These are phyloP conservation scores for Marasmius sp. DNA, from an alignment of 1,284 basidiomycete species.

Conservation along the genomic window DNA sequence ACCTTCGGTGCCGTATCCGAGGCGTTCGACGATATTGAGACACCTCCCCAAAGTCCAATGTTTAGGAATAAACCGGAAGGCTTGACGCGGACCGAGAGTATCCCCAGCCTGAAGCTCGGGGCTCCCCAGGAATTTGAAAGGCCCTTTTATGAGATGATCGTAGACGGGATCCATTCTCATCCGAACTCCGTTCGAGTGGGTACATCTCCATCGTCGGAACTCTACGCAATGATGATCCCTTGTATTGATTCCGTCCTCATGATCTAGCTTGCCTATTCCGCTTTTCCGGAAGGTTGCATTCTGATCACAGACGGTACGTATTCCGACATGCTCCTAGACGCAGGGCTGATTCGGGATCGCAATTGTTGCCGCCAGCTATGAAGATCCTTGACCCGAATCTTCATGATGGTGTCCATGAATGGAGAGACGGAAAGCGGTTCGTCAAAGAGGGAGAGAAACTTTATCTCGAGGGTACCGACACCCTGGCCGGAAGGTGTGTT, in stretches of 20 bases:
- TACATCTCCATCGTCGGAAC: slow-evolving; percentile 5
- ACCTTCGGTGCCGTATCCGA: slow-evolving; percentile 39
- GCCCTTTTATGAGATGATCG: slow-evolving; percentile 87
- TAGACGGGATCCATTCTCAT: slow-evolving; percentile 89
- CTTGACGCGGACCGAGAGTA: slow-evolving; percentile 24
- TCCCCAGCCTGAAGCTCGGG: slow-evolving; percentile 8
- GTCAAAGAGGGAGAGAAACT: slow-evolving; percentile 81
- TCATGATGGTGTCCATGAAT: slow-evolving; percentile 82
- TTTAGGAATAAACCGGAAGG: slow-evolving; percentile 12
- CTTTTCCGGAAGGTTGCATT: slow-evolving; percentile 82
- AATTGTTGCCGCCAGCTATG: slow-evolving; percentile 55
- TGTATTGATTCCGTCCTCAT: slow-evolving; percentile 2
- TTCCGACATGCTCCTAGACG: not conserved
- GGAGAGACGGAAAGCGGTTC: slow-evolving; percentile 80
- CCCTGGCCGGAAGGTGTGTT: slow-evolving; percentile 78
- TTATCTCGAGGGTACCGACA: slow-evolving; percentile 82
- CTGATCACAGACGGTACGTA: slow-evolving; percentile 84
- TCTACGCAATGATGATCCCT: no score
- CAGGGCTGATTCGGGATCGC: slow-evolving; percentile 3
- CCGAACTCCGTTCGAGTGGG: slow-evolving; percentile 84
- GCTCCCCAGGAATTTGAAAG: slow-evolving; percentile 46
- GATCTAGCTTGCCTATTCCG: slow-evolving; percentile 75
- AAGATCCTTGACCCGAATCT: slow-evolving; percentile 85
- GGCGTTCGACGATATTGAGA: slow-evolving; percentile 61
- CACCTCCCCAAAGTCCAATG: slow-evolving; percentile 60